Conservation (phyloP, 2,329 filamentous ascomycete species). For the Scolecobasidium constrictum region DNA sequence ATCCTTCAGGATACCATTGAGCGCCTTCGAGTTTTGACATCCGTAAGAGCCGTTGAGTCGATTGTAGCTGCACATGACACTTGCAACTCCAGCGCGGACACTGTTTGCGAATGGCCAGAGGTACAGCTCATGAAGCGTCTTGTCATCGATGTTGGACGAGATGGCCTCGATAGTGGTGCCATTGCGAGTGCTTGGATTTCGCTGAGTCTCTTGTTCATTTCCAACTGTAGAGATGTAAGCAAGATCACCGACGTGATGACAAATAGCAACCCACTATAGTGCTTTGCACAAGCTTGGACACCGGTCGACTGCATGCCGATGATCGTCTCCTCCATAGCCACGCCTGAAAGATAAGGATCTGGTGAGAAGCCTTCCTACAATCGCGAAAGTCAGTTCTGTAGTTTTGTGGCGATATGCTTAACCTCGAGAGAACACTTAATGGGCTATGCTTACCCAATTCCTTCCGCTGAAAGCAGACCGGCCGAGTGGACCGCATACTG, state of each 20-base stretch:
- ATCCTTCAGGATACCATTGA: conserved; percentile 28
- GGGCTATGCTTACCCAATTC: no score
- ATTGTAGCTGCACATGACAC: conserved; percentile 36
- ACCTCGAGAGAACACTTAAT: no score
- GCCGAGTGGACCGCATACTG: conserved; percentile 31
- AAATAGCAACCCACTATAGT: conserved; percentile 23
- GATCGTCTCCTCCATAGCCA: conserved; percentile 32
- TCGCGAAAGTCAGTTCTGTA: no score
- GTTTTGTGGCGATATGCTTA: no score
- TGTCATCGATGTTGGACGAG: conserved; percentile 56
- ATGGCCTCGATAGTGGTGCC: conserved; percentile 40
- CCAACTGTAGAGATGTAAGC: conserved; percentile 28
- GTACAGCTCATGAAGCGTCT: conserved; percentile 65
- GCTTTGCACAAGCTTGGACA: conserved; percentile 32
- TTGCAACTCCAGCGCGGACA: conserved; percentile 51
- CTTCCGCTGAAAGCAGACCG: conserved; percentile 41
- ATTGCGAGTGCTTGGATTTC: neutral
- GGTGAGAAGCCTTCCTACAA: conserved; percentile 38
- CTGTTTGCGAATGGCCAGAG: conserved; percentile 70
- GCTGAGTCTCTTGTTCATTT: conserved; percentile 46
- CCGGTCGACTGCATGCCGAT: conserved; percentile 33
- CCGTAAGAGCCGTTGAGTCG: conserved; percentile 38
- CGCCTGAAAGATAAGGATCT: conserved; percentile 37
- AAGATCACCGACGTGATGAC: neutral
- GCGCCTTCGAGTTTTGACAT: conserved; percentile 34